Evolutionary conservation across 768 basidiomycete genomes (phyloP).

Genomic region (Phaeolepiota aurea): DNA sequence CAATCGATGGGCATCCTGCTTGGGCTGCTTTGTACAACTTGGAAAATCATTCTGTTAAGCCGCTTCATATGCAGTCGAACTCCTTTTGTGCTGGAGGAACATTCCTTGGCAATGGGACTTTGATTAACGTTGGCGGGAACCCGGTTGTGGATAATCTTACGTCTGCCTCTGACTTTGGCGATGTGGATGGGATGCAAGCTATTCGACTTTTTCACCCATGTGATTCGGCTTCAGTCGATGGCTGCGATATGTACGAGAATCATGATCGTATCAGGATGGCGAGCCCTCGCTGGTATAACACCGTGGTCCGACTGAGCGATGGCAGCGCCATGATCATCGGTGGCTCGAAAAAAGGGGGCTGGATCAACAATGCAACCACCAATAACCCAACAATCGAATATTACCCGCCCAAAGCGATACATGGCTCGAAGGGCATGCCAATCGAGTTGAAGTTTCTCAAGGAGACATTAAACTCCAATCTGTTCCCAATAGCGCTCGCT

Average conservation of each 20-base stretch:
- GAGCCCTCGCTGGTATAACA: slow-evolving; percentile 76
- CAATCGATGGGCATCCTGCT: slow-evolving; percentile 67
- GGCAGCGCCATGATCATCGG: slow-evolving; percentile 83
- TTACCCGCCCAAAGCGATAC: slow-evolving; percentile 72
- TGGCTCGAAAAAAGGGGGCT: slow-evolving; percentile 74
- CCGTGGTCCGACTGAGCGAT: slow-evolving; percentile 58
- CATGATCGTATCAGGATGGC: slow-evolving; percentile 61
- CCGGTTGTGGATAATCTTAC: slow-evolving; percentile 62
- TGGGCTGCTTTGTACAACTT: slow-evolving; percentile 77
- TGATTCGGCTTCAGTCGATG: slow-evolving; percentile 30
- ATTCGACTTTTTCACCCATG: slow-evolving; percentile 70
- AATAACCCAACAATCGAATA: slow-evolving; percentile 81
- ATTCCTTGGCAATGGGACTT: slow-evolving; percentile 68
- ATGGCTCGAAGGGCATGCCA: slow-evolving; percentile 59
- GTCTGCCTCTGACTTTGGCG: slow-evolving; percentile 66
- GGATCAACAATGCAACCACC: slow-evolving; percentile 76
- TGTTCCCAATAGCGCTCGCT: slow-evolving; percentile 70
- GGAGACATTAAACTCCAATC: slow-evolving; percentile 72
- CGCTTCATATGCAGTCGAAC: slow-evolving; percentile 64
- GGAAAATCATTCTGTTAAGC: slow-evolving; percentile 48
- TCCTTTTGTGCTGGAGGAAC: slow-evolving; percentile 84
- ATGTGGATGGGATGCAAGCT: slow-evolving; percentile 64
- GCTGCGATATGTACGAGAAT: slow-evolving; percentile 60
- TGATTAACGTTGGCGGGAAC: slow-evolving; percentile 78
- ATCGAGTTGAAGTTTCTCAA: slow-evolving; percentile 55